Percentiles rank a stretch among this genome's conserved stretches.
phyloP scores from a whole-genome alignment of 371 early-diverging fungal genomes.

The Mucor sp. region DNA sequence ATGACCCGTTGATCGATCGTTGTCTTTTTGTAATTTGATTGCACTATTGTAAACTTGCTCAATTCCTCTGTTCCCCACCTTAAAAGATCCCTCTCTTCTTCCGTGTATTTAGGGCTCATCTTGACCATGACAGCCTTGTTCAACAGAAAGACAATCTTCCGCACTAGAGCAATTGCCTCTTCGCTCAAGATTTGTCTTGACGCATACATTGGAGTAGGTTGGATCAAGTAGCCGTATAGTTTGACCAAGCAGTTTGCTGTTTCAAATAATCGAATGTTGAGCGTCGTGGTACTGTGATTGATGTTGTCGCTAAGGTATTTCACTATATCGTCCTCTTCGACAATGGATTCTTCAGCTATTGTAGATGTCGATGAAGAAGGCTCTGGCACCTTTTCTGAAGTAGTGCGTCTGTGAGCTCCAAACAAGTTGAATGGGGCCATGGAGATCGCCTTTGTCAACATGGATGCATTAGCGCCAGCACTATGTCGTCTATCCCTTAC shows the following conservation, averaged over 20 bases:
- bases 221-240: neutral
- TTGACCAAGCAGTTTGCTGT: neutral
- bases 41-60: neutral
- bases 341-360: neutral
- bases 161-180: neutral
- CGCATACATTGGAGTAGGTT: neutral
- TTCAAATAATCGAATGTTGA: neutral
- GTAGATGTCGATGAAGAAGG: neutral
- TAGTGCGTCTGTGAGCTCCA: constrained; percentile 40
- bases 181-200: neutral
- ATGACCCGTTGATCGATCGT: neutral
- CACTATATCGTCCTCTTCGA: neutral
- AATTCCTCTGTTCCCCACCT: neutral
- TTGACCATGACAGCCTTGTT: neutral
- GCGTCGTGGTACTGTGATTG: neutral
- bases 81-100: neutral
- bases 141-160: neutral
- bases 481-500: constrained; percentile 33
- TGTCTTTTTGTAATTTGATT: neutral
- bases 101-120: neutral
- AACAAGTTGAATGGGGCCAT: constrained; percentile 56
- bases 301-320: neutral
- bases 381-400: neutral
- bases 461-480: constrained; percentile 43
- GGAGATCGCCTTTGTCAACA: constrained; percentile 57